Conservation (phyloP, 345 rosid species). For the Draba incana region DNA sequence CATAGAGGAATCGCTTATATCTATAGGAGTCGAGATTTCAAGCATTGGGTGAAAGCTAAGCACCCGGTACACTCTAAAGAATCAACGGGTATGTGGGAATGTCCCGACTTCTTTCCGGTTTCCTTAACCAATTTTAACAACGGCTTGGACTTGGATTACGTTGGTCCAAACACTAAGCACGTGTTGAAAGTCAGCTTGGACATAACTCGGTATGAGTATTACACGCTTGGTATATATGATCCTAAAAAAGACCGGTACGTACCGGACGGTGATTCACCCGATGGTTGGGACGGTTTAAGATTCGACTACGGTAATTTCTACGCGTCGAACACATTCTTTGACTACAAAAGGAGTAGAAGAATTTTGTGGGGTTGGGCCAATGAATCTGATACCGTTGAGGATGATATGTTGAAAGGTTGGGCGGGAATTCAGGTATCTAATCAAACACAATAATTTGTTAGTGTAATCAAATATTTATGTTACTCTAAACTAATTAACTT, state of each 20-base stretch:
- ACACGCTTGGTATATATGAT: constrained; percentile 64
- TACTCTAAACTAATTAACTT: neutral
- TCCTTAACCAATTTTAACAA: constrained; percentile 31
- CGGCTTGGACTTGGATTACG: constrained; percentile 56
- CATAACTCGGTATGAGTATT: constrained; percentile 69
- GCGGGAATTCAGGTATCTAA: constrained; percentile 68
- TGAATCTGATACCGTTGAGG: constrained; percentile 56
- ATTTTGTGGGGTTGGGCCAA: constrained; percentile 86
- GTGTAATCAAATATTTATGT: neutral
- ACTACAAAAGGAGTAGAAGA: constrained; percentile 54
- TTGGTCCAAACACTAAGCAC: constrained; percentile 46
- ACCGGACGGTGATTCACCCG: constrained; percentile 56
- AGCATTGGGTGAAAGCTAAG: constrained; percentile 63
- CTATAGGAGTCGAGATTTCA: constrained; percentile 69
- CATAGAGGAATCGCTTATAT: constrained; percentile 62
- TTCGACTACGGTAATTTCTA: constrained; percentile 80
- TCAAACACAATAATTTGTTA: neutral
- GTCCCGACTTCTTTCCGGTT: constrained; percentile 90
- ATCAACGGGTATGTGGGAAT: constrained; percentile 84
- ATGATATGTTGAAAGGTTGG: constrained; percentile 68
- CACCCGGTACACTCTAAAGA: constrained; percentile 64
- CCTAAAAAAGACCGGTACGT: constrained; percentile 49
- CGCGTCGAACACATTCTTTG: constrained; percentile 89
- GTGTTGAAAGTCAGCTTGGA: constrained; percentile 82
- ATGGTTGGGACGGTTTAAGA: constrained; percentile 80